Evolutionary conservation across 164 flowering plant genomes (phyloP), one percentile per base, ranked within the genome.

Genomic region (Liquidambar formosana): DNA sequence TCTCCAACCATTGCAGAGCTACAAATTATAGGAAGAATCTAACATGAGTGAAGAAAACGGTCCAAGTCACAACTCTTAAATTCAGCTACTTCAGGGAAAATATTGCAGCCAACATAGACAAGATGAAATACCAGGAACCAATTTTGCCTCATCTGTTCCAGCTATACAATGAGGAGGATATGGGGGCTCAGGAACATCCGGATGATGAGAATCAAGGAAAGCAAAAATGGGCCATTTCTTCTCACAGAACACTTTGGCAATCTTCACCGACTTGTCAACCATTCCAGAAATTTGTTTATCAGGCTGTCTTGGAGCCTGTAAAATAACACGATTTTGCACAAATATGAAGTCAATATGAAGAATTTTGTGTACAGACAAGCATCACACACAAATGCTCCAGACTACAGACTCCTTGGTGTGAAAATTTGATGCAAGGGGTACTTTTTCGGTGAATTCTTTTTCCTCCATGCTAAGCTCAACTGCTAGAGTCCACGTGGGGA

Each of bases 111-210:
- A 49, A 16, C 12, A 18, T 9, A 27, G 26, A 22, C 15, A 56
- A 49, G n/a, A 33, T 44, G 19, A 19, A 53, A 16, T 75, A 85
- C 92, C 89, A 44, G 89, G 86, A 68, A 88, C 86, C 14, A 94
- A 77, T 53, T 83, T 81, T 8, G 89, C 77, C 74, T 94, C 97
- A 45, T 90, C 90, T 4, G 99, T 81, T 78, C 99, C 97, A 65
- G 63, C 68, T 58, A 94, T 81, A 66, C 99, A 94, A 69, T 92
- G 99, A 76, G 92, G 88, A 75, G 96, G 99, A 78, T 89, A 91
- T 0, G 97, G 97, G 33, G 75, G 91, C 84, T 91, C 97, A 0
- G 97, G 97, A 68, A 91, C 71, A 72, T 89, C 89, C 11, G 97
- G 97, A 78, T 86, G 82, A 77, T 94, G 99, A 38, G 91, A 68